phyloP scores from a whole-genome alignment of 169 alveolate genomes.

The Babesia caballi region DNA sequence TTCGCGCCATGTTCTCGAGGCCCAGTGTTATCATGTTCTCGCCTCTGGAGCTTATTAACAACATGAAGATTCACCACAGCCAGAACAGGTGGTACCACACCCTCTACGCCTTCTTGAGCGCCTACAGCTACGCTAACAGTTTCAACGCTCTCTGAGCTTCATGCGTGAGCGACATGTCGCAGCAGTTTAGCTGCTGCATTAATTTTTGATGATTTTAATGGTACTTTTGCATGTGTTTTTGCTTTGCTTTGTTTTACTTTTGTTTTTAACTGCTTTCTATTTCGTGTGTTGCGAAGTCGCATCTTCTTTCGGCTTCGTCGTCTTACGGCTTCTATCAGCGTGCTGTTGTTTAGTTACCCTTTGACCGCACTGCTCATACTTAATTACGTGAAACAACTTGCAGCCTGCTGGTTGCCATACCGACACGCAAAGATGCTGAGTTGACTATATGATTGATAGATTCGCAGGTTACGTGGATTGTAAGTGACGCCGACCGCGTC shows the following conservation, averaged over 20 bases:
- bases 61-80: slow-evolving; percentile 10
- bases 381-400: not conserved
- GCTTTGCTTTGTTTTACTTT: not conserved
- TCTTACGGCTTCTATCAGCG: too few relatives aligned
- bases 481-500: too few relatives aligned
- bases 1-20: not conserved
- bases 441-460: not conserved
- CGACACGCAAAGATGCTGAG: not conserved
- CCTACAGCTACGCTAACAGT: slow-evolving; percentile 38
- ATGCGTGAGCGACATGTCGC: not conserved
- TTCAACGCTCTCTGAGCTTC: not conserved
- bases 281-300: not conserved
- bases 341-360: not conserved
- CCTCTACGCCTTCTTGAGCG: slow-evolving; percentile 17
- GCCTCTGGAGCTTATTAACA: not conserved
- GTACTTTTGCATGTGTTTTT: not conserved
- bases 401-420: not conserved
- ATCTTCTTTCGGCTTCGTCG: not conserved
- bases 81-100: slow-evolving; percentile 19
- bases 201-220: not conserved
- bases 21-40: not conserved
- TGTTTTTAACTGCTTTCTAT: not conserved
- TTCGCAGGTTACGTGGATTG: not conserved
- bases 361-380: not conserved
- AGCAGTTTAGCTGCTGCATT: too few relatives aligned